Base-by-base conservation (phyloP, 2,329 filamentous ascomycete genomes). In the Fusarium sp. region DNA sequence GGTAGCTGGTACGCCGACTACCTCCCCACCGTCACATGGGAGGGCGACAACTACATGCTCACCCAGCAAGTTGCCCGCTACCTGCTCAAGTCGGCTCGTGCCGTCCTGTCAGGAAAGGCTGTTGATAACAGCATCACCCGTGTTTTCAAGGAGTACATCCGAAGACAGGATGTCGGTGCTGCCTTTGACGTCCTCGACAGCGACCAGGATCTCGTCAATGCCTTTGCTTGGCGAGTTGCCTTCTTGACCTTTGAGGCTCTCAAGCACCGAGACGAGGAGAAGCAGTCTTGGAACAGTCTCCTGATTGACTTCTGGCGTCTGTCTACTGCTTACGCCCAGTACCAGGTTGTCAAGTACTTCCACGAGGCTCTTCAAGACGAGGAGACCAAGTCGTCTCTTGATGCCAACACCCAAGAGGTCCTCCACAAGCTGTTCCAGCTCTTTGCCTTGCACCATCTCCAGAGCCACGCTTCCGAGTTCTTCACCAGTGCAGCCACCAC, bases 41-140 rank as follows among this genome's bases (percentile, higher is more conserved):
- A 95, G 80, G 93, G 93, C 52, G 93, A 94, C 84, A 94, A 94
- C 85, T 95, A 93, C 85, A 94, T 95, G 93, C 86, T 95, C 68
- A 94, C 92, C 11, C 93, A 95, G 81, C 93, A 95, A 84, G 93
- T 95, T 4, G 91, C 92, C 4, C 89, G 92, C 67, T 95, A 95
- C 78, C 88, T 95, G 54, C 88, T 95, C 73, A 95, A 95, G 87
- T 90, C 92, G 4, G 93, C 92, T 0, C 91, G 93, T 47, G 87
- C 89, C 1, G 93, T 95, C 0, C 84, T 94, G n/a, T 85, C 88
- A 15, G 90, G 90, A 73, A 89, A 91, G 70, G 86, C 89, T 2
- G 62, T 73, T 0, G 73, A 79, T 6, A 79, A 79, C 35, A 70
- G 75, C 17, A 78, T 79, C 33, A 71, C 90, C 4, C 86, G 85